Base-by-base conservation (phyloP, 2,329 filamentous ascomycete species). In the Colletotrichum trifolii region DNA sequence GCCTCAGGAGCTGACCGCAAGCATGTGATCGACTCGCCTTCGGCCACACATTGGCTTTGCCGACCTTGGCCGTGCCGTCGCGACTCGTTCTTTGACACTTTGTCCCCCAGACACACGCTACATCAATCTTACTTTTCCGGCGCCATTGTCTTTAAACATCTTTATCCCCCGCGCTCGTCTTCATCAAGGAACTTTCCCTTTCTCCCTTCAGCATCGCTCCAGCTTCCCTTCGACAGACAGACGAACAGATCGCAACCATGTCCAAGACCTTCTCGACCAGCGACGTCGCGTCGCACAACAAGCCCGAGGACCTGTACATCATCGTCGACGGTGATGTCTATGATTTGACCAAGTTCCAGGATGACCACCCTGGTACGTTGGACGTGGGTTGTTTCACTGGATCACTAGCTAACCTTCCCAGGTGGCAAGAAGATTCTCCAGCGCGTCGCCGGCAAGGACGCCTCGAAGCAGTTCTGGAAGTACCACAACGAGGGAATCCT, bases 241-340 rank as follows among this genome's bases (percentile, higher is more conserved):
- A 49, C 36, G 57, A 12, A 42, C 34, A 39, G 58, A 25, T 40
- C 46, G 36, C 64, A 33, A 66, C 64, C 73, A 99, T 99, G 96
- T 91, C 94, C 54, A 92, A 96, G 81, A 91, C 87, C 36, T 97
- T 97, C 78, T 91, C 90, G 59, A 85, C 89, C 70, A 87, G 87
- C 82, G 94, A 97, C 77, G 95, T 99, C 68, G 90, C 94, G 76
- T 89, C 91, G 80, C 94, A 98, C 80, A 97, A 93, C 85, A 97
- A 95, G 82, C 79, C 90, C 49, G 89, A 93, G 74, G 90, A 90
- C 76, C 85, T 97, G 67, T 98, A 90, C 88, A 92, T 98, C 74
- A 88, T 96, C 69, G 89, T 98, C 70, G 95, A 98, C 71, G 91
- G 94, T 73, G 95, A 98, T 79, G 95, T 98, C 71, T 98, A 97